These are phyloP conservation scores for Colletotrichum orchidophilum DNA, from an alignment of 2,329 filamentous ascomycete species.

Conservation along the genomic window DNA sequence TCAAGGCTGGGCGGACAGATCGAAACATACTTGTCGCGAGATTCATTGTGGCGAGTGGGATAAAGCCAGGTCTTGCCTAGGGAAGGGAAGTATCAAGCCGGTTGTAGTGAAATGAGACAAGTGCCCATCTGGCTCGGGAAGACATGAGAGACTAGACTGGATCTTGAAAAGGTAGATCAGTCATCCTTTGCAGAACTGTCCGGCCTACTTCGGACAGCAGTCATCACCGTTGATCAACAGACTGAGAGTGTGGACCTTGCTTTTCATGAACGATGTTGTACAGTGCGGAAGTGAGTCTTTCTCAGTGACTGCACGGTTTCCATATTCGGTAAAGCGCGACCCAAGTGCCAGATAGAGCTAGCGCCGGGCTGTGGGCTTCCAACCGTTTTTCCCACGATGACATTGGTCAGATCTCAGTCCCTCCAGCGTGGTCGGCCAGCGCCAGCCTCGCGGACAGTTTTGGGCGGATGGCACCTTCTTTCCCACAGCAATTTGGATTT, in stretches of 20 bases:
- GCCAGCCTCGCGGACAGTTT: conserved; percentile 9
- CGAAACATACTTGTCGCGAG: background rate
- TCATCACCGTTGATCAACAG: background rate
- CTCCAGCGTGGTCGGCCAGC: conserved; percentile 2
- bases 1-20: background rate
- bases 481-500: background rate
- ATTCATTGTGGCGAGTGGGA: background rate
- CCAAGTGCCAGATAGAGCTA: background rate
- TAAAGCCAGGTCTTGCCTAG: background rate
- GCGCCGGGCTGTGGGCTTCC: background rate
- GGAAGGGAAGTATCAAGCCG: background rate
- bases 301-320: background rate
- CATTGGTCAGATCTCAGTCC: conserved; percentile 6
- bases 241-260: background rate
- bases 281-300: background rate
- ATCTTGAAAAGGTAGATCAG: too few species aligned
- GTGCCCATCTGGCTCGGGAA: background rate
- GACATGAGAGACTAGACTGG: background rate
- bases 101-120: background rate
- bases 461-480: background rate
- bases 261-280: background rate
- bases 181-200: background rate
- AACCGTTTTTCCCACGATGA: conserved; percentile 7
- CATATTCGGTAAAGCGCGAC: background rate
- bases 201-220: background rate